phyloP scores from a whole-genome alignment of 352 stramenopile species.

The Phytophthora pistaciae region DNA sequence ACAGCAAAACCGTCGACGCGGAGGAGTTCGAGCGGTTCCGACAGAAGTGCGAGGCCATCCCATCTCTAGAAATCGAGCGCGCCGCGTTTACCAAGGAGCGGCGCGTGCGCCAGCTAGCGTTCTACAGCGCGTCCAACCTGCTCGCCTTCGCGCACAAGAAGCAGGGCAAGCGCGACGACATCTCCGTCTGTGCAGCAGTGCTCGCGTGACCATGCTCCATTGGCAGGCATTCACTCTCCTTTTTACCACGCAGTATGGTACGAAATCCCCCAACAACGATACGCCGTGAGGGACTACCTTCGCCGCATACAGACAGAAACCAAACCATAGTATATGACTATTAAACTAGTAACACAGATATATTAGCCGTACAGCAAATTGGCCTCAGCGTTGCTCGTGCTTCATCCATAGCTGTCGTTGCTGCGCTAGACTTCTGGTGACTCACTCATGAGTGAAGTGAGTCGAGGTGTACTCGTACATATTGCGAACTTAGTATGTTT shows the following conservation, averaged over 20 bases:
- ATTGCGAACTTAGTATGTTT: background rate
- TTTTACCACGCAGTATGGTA: conserved; percentile 19
- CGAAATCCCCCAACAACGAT: background rate
- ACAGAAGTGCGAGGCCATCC: conserved; percentile 76
- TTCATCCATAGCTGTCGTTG: background rate
- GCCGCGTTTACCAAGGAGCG: conserved; percentile 82
- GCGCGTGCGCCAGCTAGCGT: conserved; percentile 86
- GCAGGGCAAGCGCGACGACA: conserved; percentile 88
- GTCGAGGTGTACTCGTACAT: no score
- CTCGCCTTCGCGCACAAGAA: conserved; percentile 92
- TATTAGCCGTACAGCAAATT: conserved; percentile 24
- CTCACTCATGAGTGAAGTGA: no score
- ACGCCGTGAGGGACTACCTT: no score
- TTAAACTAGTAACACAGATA: conserved; percentile 39
- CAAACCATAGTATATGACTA: conserved; percentile 35
- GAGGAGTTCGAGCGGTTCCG: conserved; percentile 80
- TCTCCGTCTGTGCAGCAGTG: conserved; percentile 86
- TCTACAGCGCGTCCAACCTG: conserved; percentile 90
- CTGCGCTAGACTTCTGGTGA: no score
- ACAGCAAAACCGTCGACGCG: conserved; percentile 64
- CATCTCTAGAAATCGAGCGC: conserved; percentile 68
- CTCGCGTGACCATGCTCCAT: conserved; percentile 62
- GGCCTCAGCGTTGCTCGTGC: background rate
- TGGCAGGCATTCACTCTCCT: conserved; percentile 16
- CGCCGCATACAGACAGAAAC: conserved; percentile 23